Evolutionary conservation across 192 early-diverging fungal genomes (phyloP).

Genomic region (Obelidium mucronatum): DNA sequence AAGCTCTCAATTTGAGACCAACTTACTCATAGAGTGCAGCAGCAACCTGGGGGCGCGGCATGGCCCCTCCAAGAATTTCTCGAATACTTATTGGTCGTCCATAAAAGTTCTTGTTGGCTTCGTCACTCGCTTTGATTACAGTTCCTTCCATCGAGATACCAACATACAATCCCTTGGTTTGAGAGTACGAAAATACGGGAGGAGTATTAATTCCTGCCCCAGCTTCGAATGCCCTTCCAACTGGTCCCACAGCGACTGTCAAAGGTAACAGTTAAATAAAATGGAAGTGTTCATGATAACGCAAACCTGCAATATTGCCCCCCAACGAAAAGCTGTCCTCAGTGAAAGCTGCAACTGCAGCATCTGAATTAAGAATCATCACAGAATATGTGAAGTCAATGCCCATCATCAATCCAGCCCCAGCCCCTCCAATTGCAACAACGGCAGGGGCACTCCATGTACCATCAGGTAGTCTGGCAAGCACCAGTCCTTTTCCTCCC

Average conservation of each 20-base stretch:
- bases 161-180: conserved; percentile 90
- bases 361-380: conserved; percentile 84
- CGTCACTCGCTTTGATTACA: conserved; percentile 80
- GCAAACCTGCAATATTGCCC: background rate
- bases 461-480: conserved; percentile 79
- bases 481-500: conserved; percentile 86
- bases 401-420: conserved; percentile 90
- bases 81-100: conserved; percentile 37
- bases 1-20: too few species aligned
- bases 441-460: conserved; percentile 83
- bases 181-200: conserved; percentile 92
- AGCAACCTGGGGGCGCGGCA: conserved; percentile 1
- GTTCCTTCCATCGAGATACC: conserved; percentile 90
- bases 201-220: conserved; percentile 62
- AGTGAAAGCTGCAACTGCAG: conserved; percentile 84
- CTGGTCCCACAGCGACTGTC: conserved; percentile 30
- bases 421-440: conserved; percentile 78
- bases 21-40: conserved; percentile 1
- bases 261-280: too few species aligned
- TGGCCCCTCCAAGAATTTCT: conserved; percentile 1
- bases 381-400: conserved; percentile 91
- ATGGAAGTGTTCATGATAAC: too few species aligned
- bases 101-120: conserved; percentile 86
- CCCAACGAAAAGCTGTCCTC: conserved; percentile 68
- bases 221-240: conserved; percentile 68